A percentile compares a stretch with the other conserved stretches of the same genome.
Conservation (phyloP, 768 basidiomycete species). For the Nevesoporus exiguus region DNA sequence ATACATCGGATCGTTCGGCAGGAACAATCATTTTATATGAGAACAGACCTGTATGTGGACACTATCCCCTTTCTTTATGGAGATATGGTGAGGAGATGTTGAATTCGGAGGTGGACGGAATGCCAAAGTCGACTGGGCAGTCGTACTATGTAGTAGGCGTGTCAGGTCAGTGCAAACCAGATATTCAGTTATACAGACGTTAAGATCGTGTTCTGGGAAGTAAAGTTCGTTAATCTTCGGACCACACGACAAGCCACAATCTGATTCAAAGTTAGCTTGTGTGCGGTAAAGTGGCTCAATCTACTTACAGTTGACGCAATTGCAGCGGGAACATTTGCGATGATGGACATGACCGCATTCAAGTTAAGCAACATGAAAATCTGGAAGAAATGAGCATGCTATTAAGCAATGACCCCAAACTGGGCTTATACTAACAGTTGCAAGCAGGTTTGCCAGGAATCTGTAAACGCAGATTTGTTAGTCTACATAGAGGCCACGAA, state of each 20-base stretch:
- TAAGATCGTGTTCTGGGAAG: constrained; percentile 46
- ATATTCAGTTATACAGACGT: constrained; percentile 38
- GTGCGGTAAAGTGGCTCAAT: not conserved
- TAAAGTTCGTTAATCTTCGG: constrained; percentile 62
- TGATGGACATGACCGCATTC: constrained; percentile 71
- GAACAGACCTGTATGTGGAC: constrained; percentile 57
- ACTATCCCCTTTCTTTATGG: constrained; percentile 42
- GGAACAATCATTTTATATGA: not conserved
- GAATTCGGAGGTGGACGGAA: constrained; percentile 46
- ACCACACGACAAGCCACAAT: constrained; percentile 63
- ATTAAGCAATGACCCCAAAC: not conserved
- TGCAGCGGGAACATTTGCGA: constrained; percentile 70
- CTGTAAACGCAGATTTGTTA: constrained; percentile 32
- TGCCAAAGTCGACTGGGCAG: constrained; percentile 52
- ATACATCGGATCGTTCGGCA: constrained; percentile 6
- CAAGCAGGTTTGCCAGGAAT: constrained; percentile 64
- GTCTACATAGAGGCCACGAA: not conserved
- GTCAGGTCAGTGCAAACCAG: constrained; percentile 24
- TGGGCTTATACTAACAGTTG: constrained; percentile 34
- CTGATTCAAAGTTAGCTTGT: constrained; percentile 32
- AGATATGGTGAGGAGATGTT: constrained; percentile 23
- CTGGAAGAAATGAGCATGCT: constrained; percentile 18
- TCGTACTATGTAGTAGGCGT: constrained; percentile 31
- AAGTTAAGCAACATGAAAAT: constrained; percentile 65
- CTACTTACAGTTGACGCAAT: constrained; percentile 58